Percentiles rank a stretch among this genome's conserved stretches.
phyloP scores from a whole-genome alignment of 2,329 filamentous ascomycete species.

The Daldinia sp. region DNA sequence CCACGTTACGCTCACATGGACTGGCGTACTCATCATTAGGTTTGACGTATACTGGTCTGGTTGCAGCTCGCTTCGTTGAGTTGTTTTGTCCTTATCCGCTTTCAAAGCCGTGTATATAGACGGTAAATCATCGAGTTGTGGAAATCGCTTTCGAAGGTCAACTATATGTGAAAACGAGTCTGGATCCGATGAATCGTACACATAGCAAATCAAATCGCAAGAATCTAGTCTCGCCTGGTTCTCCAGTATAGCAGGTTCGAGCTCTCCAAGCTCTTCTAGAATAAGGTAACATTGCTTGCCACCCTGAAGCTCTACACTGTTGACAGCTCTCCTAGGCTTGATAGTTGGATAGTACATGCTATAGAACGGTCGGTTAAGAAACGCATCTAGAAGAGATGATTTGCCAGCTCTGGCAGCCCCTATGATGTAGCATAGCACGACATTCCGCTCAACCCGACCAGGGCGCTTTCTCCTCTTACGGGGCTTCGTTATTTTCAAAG shows the following conservation, averaged over 20 bases:
- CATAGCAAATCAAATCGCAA: slow-evolving; percentile 94
- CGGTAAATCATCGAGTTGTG: slow-evolving; percentile 88
- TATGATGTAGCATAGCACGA: slow-evolving; percentile 92
- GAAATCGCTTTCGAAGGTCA: slow-evolving; percentile 79
- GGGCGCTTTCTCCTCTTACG: slow-evolving; percentile 86
- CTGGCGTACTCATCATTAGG: slow-evolving; percentile 87
- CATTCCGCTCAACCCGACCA: slow-evolving; percentile 90
- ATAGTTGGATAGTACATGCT: slow-evolving; percentile 91
- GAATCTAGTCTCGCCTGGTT: slow-evolving; percentile 91
- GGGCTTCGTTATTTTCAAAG: slow-evolving; percentile 91
- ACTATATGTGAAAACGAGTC: slow-evolving; percentile 96
- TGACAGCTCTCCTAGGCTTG: slow-evolving; percentile 91
- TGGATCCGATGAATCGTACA: slow-evolving; percentile 96
- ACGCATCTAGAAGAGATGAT: slow-evolving; percentile 89
- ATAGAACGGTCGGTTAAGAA: slow-evolving; percentile 89
- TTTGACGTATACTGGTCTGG: slow-evolving; percentile 90
- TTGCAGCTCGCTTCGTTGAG: slow-evolving; percentile 90
- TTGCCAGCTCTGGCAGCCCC: slow-evolving; percentile 90
- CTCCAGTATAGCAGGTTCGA: slow-evolving; percentile 94
- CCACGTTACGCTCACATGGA: slow-evolving; percentile 97
- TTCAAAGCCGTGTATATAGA: slow-evolving; percentile 94
- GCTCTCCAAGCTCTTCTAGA: slow-evolving; percentile 91
- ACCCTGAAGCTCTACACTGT: slow-evolving; percentile 94
- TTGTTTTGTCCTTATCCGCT: slow-evolving; percentile 95
- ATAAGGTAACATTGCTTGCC: slow-evolving; percentile 98